Percentiles rank a stretch among this genome's conserved stretches.
These are phyloP conservation scores for Cryoendolithus antarcticus DNA, from an alignment of 2,329 filamentous ascomycete species.

Conservation along the genomic window DNA sequence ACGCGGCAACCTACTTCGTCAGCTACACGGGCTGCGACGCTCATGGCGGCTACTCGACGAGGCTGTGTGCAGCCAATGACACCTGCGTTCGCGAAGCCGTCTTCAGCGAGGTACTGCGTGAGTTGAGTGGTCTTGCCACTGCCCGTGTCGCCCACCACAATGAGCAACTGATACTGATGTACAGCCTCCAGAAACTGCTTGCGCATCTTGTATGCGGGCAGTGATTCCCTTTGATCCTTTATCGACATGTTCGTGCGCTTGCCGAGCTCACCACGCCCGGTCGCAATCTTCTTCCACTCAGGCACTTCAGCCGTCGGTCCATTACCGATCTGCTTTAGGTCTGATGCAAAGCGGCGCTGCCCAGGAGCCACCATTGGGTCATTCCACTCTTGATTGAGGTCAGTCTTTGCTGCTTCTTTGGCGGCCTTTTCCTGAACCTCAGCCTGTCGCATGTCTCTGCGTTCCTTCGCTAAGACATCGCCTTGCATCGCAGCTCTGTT, in stretches of 20 bases:
- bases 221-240: slow-evolving; percentile 79
- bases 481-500: slow-evolving; percentile 94
- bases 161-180: slow-evolving; percentile 74
- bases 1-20: slow-evolving; percentile 89
- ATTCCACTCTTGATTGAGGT: slow-evolving; percentile 85
- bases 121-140: slow-evolving; percentile 96
- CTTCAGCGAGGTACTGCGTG: slow-evolving; percentile 90
- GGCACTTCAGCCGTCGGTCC: slow-evolving; percentile 50
- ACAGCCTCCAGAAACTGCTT: slow-evolving; percentile 81
- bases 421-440: slow-evolving; percentile 70
- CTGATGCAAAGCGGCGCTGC: slow-evolving; percentile 76
- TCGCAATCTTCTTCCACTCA: slow-evolving; percentile 75
- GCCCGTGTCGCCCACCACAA: slow-evolving; percentile 94
- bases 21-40: slow-evolving; percentile 88
- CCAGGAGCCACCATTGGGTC: slow-evolving; percentile 88
- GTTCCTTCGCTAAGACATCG: slow-evolving; percentile 74
- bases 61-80: slow-evolving; percentile 96
- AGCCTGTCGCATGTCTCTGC: slow-evolving; percentile 77
- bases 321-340: slow-evolving; percentile 57
- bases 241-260: slow-evolving; percentile 85
- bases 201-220: slow-evolving; percentile 84
- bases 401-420: slow-evolving; percentile 63
- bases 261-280: slow-evolving; percentile 69
- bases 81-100: slow-evolving; percentile 72
- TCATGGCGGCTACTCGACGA: slow-evolving; percentile 93